Evolutionary conservation across 2,329 filamentous ascomycete genomes (phyloP).

Genomic region (Aspergillus felis): DNA sequence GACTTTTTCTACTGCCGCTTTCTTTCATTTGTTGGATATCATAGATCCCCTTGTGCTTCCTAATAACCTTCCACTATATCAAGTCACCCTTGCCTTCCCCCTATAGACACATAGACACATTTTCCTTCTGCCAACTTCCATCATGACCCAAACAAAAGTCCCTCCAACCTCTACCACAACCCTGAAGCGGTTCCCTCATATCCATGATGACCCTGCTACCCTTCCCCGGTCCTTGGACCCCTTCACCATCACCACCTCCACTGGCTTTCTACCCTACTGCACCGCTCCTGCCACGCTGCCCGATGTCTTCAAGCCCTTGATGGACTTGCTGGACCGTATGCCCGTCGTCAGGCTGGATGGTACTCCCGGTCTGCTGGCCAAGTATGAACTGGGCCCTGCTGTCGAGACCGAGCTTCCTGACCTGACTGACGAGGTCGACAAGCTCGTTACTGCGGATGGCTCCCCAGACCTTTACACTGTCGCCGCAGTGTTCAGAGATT

Average conservation of each 20-base stretch:
- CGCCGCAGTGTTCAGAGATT: slow-evolving; percentile 87
- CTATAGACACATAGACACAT: neutral
- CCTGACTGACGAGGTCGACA: slow-evolving; percentile 68
- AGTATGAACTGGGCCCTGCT: slow-evolving; percentile 68
- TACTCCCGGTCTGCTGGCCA: slow-evolving; percentile 71
- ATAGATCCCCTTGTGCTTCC: neutral
- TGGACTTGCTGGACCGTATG: slow-evolving; percentile 70
- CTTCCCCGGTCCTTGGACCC: slow-evolving; percentile 42
- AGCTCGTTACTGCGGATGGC: slow-evolving; percentile 49
- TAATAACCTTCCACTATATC: neutral
- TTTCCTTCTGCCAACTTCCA: slow-evolving; percentile 11
- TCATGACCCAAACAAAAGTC: slow-evolving; percentile 34
- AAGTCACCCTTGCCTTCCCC: slow-evolving; percentile 1
- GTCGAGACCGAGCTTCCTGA: slow-evolving; percentile 73
- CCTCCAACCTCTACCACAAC: slow-evolving; percentile 31
- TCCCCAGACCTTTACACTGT: slow-evolving; percentile 70
- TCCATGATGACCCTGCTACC: slow-evolving; percentile 41
- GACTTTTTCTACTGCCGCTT: slow-evolving; percentile 10
- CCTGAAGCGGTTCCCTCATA: slow-evolving; percentile 40
- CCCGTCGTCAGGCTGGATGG: slow-evolving; percentile 73
- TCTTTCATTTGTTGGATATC: slow-evolving; percentile 3
- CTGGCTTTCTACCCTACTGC: slow-evolving; percentile 43
- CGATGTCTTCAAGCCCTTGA: slow-evolving; percentile 66
- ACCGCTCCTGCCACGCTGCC: slow-evolving; percentile 55
- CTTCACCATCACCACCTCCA: slow-evolving; percentile 46